These are phyloP conservation scores for Plicaturopsis crispa DNA, from an alignment of 768 basidiomycete species.

Conservation along the genomic window DNA sequence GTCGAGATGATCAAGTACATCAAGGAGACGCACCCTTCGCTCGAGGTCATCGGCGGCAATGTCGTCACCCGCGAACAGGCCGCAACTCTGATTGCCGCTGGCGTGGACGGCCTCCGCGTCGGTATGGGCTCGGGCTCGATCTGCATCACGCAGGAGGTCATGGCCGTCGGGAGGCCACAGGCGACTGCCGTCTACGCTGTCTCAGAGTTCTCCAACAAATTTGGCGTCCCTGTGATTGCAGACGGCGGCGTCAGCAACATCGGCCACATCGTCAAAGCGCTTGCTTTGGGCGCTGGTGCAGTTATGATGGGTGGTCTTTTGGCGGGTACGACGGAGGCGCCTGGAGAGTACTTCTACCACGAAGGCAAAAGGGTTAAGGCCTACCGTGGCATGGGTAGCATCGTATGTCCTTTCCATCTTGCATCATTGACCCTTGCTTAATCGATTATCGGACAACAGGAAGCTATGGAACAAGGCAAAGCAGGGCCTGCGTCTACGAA, in stretches of 20 bases:
- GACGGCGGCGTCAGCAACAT: constrained; percentile 96
- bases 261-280: constrained; percentile 95
- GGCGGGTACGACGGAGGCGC: constrained; percentile 94
- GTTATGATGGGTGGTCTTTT: constrained; percentile 99
- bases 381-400: constrained; percentile 96
- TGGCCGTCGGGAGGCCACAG: constrained; percentile 97
- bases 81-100: constrained; percentile 85
- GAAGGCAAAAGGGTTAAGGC: constrained; percentile 98
- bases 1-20: constrained; percentile 94
- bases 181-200: constrained; percentile 98
- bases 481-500: constrained; percentile 24
- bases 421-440: not conserved
- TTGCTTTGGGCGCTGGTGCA: constrained; percentile 87
- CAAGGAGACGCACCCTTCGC: constrained; percentile 73
- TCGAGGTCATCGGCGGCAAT: constrained; percentile 96
- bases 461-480: constrained; percentile 84
- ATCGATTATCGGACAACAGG: constrained; percentile 21
- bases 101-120: constrained; percentile 90
- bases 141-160: constrained; percentile 99
- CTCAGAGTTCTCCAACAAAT: constrained; percentile 85
- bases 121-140: constrained; percentile 99
- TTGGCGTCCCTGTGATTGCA: constrained; percentile 94
- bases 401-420: constrained; percentile 36
- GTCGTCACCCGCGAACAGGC: constrained; percentile 98
- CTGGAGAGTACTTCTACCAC: constrained; percentile 99